A percentile compares a stretch with the other conserved stretches of the same genome.
Evolutionary conservation across 1,284 basidiomycete species (phyloP).

Genomic region (Pseudozyma hubeiensis): DNA sequence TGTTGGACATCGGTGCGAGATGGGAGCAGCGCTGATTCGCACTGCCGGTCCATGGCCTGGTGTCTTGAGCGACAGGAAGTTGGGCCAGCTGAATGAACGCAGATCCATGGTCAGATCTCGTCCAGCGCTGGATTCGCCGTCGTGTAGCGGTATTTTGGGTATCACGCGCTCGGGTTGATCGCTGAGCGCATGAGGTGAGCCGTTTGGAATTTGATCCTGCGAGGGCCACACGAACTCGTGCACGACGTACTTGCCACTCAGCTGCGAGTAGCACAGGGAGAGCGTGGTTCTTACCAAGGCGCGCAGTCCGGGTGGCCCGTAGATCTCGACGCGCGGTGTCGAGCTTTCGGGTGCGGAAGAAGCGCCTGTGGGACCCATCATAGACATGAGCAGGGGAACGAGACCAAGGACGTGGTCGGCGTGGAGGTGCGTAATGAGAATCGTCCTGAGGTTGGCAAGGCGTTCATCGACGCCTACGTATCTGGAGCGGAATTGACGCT

Average conservation of each 20-base stretch:
- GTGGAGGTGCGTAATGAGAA: slow-evolving; percentile 66
- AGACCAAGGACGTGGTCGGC: slow-evolving; percentile 64
- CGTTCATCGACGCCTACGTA: slow-evolving; percentile 58
- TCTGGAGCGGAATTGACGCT: slow-evolving; percentile 57
- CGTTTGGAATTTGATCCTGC: slow-evolving; percentile 7
- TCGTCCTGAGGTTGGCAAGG: slow-evolving; percentile 57
- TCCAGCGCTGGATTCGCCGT: slow-evolving; percentile 55
- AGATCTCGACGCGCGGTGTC: slow-evolving; percentile 56
- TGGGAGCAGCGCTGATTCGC: slow-evolving; percentile 62
- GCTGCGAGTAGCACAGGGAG: slow-evolving; percentile 60
- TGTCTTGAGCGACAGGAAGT: slow-evolving; percentile 44
- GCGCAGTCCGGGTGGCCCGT: slow-evolving; percentile 62
- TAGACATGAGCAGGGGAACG: slow-evolving; percentile 63
- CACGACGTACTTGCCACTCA: slow-evolving; percentile 61
- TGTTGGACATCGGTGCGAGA: slow-evolving; percentile 64
- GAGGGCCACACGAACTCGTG: slow-evolving; percentile 65
- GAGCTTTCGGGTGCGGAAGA: slow-evolving; percentile 13
- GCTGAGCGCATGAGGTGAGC: slow-evolving; percentile 15
- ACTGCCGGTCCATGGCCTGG: slow-evolving; percentile 37
- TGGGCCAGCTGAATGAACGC: slow-evolving; percentile 54
- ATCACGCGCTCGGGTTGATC: slow-evolving; percentile 36
- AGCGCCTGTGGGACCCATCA: slow-evolving; percentile 59
- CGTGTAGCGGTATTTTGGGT: slow-evolving; percentile 57
- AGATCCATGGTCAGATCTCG: slow-evolving; percentile 55
- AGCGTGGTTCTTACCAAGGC: slow-evolving; percentile 62